Percentiles rank a stretch among this genome's conserved stretches.
These are phyloP conservation scores for Blastobotrys terrestris DNA, from an alignment of 805 yeast genomes.

Conservation along the genomic window DNA sequence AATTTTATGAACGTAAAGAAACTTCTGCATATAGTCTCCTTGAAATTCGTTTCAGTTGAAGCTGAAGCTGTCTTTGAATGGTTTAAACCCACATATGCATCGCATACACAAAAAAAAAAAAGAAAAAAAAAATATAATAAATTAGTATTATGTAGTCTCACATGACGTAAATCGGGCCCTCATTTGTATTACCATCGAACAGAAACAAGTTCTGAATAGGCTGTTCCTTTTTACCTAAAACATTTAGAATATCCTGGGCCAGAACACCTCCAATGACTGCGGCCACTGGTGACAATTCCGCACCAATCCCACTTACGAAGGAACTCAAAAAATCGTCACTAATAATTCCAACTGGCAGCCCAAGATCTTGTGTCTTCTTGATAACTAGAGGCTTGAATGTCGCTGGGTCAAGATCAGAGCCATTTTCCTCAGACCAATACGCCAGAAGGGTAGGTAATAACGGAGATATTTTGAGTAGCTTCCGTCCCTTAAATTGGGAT, in stretches of 20 bases:
- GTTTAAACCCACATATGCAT: neutral
- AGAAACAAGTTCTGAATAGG: conserved; percentile 79
- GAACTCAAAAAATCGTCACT: conserved; percentile 32
- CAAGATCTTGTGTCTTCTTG: conserved; percentile 17
- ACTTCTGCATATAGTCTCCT: too few species aligned
- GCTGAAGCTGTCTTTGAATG: neutral
- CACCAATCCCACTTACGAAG: conserved; percentile 31
- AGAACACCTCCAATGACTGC: conserved; percentile 86
- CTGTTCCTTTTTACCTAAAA: conserved; percentile 62
- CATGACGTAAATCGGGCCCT: conserved; percentile 69
- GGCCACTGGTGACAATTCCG: conserved; percentile 76
- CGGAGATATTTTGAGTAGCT: conserved; percentile 43
- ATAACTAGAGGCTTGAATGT: neutral
- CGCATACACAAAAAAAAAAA: neutral
- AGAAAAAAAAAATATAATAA: neutral
- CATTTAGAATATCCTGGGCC: conserved; percentile 86
- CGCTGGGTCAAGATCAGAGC: neutral
- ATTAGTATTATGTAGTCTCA: conserved; percentile 18
- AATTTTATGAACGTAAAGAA: too few species aligned
- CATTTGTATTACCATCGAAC: conserved; percentile 63
- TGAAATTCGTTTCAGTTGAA: too few species aligned
- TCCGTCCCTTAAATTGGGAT: conserved; percentile 24
- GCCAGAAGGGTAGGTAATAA: conserved; percentile 57
- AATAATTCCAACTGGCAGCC: conserved; percentile 42
- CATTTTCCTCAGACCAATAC: conserved; percentile 30